These are phyloP conservation scores for Scutellaria minor DNA, from an alignment of 257 asterid species.

Conservation along the genomic window DNA sequence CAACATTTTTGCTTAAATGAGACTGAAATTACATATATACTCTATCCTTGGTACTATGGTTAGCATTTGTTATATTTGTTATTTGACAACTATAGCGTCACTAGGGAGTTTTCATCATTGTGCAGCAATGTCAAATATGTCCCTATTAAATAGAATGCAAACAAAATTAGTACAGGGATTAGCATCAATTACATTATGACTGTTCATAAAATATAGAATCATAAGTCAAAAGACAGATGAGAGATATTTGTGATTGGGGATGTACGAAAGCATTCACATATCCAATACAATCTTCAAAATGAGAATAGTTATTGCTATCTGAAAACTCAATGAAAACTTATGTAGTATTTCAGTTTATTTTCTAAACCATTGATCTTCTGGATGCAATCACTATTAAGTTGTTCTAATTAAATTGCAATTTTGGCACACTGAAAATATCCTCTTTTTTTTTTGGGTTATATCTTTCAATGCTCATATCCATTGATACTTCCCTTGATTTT, in stretches of 20 bases:
- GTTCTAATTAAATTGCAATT: no score
- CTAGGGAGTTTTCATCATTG: neutral
- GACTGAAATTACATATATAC: neutral
- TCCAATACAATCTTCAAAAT: neutral
- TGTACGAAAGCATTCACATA: neutral
- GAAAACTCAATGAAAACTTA: neutral
- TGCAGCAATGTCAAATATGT: neutral
- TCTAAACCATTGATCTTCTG: neutral
- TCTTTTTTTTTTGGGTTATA: neutral
- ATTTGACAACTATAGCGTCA: slow-evolving; percentile 1
- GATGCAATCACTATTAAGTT: neutral
- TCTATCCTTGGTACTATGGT: neutral
- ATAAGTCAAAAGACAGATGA: neutral
- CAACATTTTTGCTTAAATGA: neutral
- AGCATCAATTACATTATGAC: slow-evolving; percentile 6
- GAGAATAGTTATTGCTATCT: slow-evolving; percentile 2
- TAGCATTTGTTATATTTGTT: neutral
- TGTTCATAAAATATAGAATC: neutral
- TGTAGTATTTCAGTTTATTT: neutral
- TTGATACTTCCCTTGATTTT: neutral
- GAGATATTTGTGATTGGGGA: neutral
- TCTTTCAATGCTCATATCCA: neutral
- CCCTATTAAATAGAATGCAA: slow-evolving; percentile 10
- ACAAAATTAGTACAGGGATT: slow-evolving; percentile 8
- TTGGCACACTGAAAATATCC: neutral